Base-by-base conservation (phyloP, 495 filamentous ascomycete genomes). In the Hyaloscypha variabilis region DNA sequence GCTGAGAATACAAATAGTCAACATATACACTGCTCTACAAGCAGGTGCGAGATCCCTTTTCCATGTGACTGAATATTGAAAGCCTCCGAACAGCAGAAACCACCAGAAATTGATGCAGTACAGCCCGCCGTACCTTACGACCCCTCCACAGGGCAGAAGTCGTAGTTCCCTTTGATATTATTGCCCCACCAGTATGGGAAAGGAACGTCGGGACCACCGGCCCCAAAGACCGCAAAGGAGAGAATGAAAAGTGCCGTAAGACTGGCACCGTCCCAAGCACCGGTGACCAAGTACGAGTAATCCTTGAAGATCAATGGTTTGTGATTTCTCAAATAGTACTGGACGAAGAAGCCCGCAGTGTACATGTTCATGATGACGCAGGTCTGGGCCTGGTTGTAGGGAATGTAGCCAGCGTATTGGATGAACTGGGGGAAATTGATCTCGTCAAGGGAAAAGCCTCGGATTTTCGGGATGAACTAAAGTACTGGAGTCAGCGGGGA, bases 151-250 rank as follows among this genome's bases (percentile, higher is more conserved):
- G 73, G 74, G 61, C 74, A 76, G 46, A 69, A 67, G 55, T 76
- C 74, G 28, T 71, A 74, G 58, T 77, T 72, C 24, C 74, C 75
- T 24, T 74, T 70, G 8, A 64, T 58, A 50, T 77, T 75, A 31
- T 86, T 86, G 13, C 83, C 83, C 81, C 82, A 85, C 82, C 82
- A 86, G 6, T 65, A 67, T 1, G 77, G 78, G 59, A 80, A 80
- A 4, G 73, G 72, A n/a, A 67, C 53, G 19, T 75, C 57, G 1
- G 61, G 70, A 10, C 77, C 77, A 24, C 74, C 74, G n/a, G 74
- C 85, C 0, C 85, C 85, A 31, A 87, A 83, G 3, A 88, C 83
- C 1, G 85, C 83, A 72, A 88, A 88, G 0, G 84, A 83, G 6
- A 87, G 75, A 42, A 87, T 80, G 64, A 87, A 88, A 0, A 87